phyloP scores from a whole-genome alignment of 495 filamentous ascomycete genomes.

The Aspergillus cavernicola region DNA sequence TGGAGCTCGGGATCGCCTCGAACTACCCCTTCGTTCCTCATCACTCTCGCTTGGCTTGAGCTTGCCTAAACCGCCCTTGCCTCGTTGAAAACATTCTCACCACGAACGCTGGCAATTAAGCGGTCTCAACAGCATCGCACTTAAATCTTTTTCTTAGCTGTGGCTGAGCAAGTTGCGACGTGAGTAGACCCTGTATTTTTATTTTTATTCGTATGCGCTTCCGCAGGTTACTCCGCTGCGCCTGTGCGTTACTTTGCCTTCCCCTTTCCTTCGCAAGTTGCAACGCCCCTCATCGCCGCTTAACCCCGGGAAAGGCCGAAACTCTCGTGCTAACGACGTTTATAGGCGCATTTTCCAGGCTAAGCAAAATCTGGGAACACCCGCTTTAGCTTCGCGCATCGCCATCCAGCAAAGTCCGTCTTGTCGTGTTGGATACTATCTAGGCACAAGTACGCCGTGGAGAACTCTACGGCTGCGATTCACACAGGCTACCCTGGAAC shows the following conservation, averaged over 20 bases:
- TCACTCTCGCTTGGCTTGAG: neutral
- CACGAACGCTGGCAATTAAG: neutral
- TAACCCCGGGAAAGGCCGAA: constrained; percentile 1
- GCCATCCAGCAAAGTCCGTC: neutral
- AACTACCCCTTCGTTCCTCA: neutral
- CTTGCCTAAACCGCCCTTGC: neutral
- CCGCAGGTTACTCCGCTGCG: neutral
- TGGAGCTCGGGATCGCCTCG: neutral
- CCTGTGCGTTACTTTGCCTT: neutral
- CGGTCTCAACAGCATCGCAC: neutral
- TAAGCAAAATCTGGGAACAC: neutral
- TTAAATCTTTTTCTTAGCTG: neutral
- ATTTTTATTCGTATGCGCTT: neutral
- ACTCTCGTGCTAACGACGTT: neutral
- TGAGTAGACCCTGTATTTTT: neutral
- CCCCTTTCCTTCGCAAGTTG: neutral
- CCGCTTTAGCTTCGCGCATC: neutral
- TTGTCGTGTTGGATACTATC: neutral
- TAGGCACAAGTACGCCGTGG: constrained; percentile 9
- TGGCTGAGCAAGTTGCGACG: neutral
- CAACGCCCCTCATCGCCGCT: neutral
- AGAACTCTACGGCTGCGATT: constrained; percentile 18
- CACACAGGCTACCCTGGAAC: constrained; percentile 23
- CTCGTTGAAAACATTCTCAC: neutral
- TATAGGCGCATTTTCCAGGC: neutral